Base-by-base conservation (phyloP, 1,139 yeast genomes). In the Hanseniaspora uvarum region DNA sequence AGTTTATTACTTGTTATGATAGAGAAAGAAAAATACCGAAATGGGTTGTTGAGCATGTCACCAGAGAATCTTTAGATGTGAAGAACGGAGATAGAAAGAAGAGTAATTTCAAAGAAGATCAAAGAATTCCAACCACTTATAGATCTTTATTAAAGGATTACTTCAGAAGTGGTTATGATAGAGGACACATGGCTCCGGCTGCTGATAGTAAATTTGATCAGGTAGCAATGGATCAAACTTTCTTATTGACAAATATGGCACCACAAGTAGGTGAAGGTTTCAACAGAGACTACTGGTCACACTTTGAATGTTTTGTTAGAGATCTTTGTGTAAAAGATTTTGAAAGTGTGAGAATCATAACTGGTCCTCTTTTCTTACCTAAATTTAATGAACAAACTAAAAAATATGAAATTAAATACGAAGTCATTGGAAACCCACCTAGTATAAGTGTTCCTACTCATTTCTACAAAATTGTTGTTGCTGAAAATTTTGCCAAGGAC, bases 211-310 rank as follows among this genome's bases (percentile, higher is more conserved):
- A 87, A 66, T 92, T 78, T 69, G 79, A 80, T 36, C 98, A 92
- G 67, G 63, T 68, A 23, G 97, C 97, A 12, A 89, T 94, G 96
- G 83, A 92, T 66, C 95, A 89, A 67, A 94, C 98, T 0, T 92
- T 92, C 62, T 79, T 74, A 60, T 72, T 94, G 62, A 81, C 95
- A 21, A 92, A 92, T 67, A 92, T 92, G 75, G 79, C 95, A 11
- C 99, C 99, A 0, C 99, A 92, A 68, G 95, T 92, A 1, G 98
- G 98, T 6, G 95, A 85, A 5, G 98, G 98, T 0, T 92, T 92
- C 72, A 92, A 92, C 69, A 76, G 98, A 60, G 97, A 92, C 67
- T 88, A 83, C 62, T 92, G 99, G 99, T 95, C 96, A 0, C 96
- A 88, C 68, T 79, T 94, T 58, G 99, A 92, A 68, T 86, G 86